Base-by-base conservation (phyloP, 73 alveolate species). In the Urostyla sp. region DNA sequence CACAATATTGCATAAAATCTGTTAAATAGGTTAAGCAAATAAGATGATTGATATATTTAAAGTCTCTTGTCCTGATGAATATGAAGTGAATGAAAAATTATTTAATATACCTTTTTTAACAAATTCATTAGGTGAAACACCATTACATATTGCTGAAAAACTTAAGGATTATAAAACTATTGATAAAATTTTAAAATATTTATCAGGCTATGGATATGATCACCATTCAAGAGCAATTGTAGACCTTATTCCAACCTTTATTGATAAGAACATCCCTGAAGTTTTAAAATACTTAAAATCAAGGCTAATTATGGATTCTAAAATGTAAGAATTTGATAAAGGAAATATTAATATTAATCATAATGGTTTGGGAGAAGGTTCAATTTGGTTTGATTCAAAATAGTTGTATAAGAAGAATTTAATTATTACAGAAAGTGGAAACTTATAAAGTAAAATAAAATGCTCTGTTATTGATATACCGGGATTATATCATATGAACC, bases 31-130 rank as follows among this genome's bases (percentile, higher is more conserved):
- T 40, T n/a, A n/a, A n/a, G n/a, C 51, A 40, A 40, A 40, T 15
- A 11, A 40, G 51, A 40, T 40, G 15, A 15, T 40, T 40, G 51
- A 10, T 15, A 40, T 40, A 40, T 40, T 15, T 40, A 40, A 11
- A 11, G 20, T 40, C 10, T 10, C 51, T n/a, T n/a, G n/a, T n/a
- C n/a, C n/a, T n/a, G n/a, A 40, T 11, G 10, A 10, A 40, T 11
- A 11, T 40, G 51, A 11, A 11, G 59, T 15, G 13, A 31, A 11
- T 10, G 53, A n/a, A 3, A 37, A 43, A 13, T 15, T n/a, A 28
- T 2, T 63, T 16, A 57, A 63, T 63, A 38, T 63, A 23, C 79
- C 79, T 5, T 63, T 63, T n/a, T 38, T 63, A 6, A 37, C 79
- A 63, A 40, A 63, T 63, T 38, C 44, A 6, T 23, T 43, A 38